Evolutionary conservation across 2,329 filamentous ascomycete genomes (phyloP).

Genomic region (Aureobasidium sp.): DNA sequence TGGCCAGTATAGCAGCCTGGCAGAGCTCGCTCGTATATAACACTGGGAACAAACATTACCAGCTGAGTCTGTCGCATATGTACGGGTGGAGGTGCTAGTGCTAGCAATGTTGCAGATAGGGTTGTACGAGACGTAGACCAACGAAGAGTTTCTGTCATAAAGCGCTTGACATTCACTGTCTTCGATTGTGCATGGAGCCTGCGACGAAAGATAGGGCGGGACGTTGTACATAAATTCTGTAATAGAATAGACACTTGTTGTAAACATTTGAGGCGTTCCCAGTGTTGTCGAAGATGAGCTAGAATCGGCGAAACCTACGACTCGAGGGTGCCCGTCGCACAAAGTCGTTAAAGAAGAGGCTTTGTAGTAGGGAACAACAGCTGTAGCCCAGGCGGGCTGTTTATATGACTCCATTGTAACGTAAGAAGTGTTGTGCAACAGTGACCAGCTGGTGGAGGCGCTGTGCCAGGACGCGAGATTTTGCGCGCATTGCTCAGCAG

Average conservation of each 20-base stretch:
- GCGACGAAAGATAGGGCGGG: background rate
- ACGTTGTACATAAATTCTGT: background rate
- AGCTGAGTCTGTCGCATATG: background rate
- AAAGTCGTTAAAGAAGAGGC: background rate
- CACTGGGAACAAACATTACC: background rate
- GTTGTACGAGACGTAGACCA: background rate
- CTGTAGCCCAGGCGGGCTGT: background rate
- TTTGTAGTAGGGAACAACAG: background rate
- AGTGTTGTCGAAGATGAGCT: background rate
- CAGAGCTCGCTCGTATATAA: background rate
- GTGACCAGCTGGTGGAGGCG: background rate
- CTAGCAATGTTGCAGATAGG: background rate
- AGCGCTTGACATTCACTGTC: background rate
- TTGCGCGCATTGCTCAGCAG: background rate
- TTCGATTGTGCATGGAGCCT: background rate
- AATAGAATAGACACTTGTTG: background rate
- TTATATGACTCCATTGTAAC: background rate
- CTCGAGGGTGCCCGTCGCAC: constrained; percentile 1
- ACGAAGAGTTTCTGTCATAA: background rate
- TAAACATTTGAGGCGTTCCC: background rate
- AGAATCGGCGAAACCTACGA: background rate
- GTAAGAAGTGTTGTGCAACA: background rate
- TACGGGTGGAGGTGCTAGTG: background rate
- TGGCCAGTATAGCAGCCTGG: background rate
- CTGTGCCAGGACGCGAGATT: background rate